Evolutionary conservation across 1,284 basidiomycete genomes (phyloP).

Genomic region (Microbotryum scabiosae): DNA sequence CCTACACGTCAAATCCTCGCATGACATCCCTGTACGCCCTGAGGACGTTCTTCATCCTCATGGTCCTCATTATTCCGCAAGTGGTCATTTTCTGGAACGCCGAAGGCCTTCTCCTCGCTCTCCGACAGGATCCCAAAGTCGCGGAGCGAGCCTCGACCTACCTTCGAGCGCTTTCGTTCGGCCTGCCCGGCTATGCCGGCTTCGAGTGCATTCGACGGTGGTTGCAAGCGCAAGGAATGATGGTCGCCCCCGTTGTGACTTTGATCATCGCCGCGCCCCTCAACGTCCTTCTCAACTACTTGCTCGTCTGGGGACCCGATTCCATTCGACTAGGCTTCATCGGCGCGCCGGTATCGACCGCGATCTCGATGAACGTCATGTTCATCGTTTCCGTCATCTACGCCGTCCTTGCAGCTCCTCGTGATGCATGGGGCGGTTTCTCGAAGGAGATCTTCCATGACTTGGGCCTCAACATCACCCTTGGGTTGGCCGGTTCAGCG

Average conservation of each 20-base stretch:
- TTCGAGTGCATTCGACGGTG: conserved; percentile 54
- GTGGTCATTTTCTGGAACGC: conserved; percentile 29
- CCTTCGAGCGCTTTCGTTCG: conserved; percentile 58
- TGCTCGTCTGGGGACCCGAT: conserved; percentile 52
- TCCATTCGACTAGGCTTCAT: conserved; percentile 72
- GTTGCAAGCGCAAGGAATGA: conserved; percentile 81
- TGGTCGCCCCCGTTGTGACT: conserved; percentile 77
- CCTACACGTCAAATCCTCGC: conserved; percentile 28
- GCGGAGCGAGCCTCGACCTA: conserved; percentile 64
- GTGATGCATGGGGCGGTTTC: conserved; percentile 77
- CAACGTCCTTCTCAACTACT: conserved; percentile 73
- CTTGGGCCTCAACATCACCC: conserved; percentile 59
- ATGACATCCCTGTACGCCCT: conserved; percentile 31
- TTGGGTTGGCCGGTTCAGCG: conserved; percentile 62
- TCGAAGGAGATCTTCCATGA: conserved; percentile 58
- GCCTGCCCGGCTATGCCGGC: conserved; percentile 74
- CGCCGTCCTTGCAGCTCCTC: conserved; percentile 62
- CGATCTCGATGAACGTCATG: conserved; percentile 79
- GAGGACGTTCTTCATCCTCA: conserved; percentile 28
- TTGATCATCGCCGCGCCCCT: conserved; percentile 75
- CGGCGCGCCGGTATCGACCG: conserved; percentile 84
- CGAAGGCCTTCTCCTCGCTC: conserved; percentile 54
- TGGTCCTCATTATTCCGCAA: conserved; percentile 30
- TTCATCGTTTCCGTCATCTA: conserved; percentile 57
- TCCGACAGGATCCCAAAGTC: conserved; percentile 80